Conservation (phyloP, 225 moss, liverwort and hornwort species). For the Marchantia polymorpha region DNA sequence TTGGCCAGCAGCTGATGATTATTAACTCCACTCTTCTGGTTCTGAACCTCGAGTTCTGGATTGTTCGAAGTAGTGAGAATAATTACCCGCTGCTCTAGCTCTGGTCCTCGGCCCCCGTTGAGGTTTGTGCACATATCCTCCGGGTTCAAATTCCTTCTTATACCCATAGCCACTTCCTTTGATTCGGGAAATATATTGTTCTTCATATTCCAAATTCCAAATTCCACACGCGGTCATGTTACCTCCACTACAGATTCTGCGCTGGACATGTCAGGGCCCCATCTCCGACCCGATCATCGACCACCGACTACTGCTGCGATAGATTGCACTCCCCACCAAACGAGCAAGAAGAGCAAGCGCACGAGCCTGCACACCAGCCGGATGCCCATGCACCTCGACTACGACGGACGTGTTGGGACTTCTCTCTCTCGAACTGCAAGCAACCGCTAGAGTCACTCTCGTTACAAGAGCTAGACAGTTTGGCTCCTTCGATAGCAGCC, state of each 20-base stretch:
- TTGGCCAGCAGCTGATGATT: neutral
- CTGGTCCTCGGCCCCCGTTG: neutral
- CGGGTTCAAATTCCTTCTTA: neutral
- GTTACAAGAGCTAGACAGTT: neutral
- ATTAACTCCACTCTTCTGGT: neutral
- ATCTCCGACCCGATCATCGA: neutral
- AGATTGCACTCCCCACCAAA: neutral
- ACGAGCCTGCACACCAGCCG: neutral
- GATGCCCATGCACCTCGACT: neutral
- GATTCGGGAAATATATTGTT: neutral
- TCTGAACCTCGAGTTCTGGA: neutral
- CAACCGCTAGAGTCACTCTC: neutral
- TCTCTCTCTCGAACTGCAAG: neutral
- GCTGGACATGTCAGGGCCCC: neutral
- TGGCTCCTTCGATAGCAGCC: neutral
- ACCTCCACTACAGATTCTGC: neutral
- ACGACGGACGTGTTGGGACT: neutral
- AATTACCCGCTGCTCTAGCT: neutral
- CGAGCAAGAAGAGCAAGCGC: neutral
- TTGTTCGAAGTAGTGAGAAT: neutral
- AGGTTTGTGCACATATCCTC: neutral
- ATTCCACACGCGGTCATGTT: neutral
- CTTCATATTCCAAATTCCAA: neutral
- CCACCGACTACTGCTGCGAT: neutral
- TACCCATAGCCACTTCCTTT: neutral